Evolutionary conservation across 1,284 basidiomycete species (phyloP), one percentile per base, ranked within the genome.

Genomic region (Ceratobasidium sp.): DNA sequence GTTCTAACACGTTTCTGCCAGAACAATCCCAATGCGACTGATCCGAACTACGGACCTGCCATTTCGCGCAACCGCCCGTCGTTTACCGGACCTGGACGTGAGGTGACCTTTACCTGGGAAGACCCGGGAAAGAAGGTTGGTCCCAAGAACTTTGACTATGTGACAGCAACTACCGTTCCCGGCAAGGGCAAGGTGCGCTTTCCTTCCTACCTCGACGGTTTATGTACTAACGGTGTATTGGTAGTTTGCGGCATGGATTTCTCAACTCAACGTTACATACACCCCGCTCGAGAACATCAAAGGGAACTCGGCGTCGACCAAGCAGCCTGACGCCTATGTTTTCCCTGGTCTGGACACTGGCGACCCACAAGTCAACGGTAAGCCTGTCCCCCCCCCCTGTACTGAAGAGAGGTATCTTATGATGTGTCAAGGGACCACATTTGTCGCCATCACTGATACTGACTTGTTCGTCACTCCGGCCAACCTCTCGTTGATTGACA

Each of bases 211-310:
- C 20, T 42, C 13, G 40, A 57, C 3, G 31, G 22, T 7, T 10
- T n/a, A 38, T 5, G 38, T 13, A 25, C 34, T 10, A 25, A 58
- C 56, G n/a, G 32, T n/a, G 35, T n/a, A 15, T 53, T 58, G 8
- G 2, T 47, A 79, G 78, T 83, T 74, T 49, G 81, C 77, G 50
- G 85, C 82, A 42, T 87, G 84, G 83, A 83, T 88, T 52, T 82
- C 80, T 29, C 86, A 89, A 75, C 76, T 87, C 62, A 89, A 89
- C 80, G 82, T 82, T n/a, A 89, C 87, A 15, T 89, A 84, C 78
- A 84, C 84, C 4, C 80, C 81, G 0, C 77, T 86, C 25, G 77
- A 79, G 38, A 80, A 83, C 70, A 74, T 84, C 58, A 82, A 78
- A 62, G 78, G 76, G 15, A 81, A 81, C 71, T 57, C 54, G 20